Evolutionary conservation across 495 filamentous ascomycete species (phyloP).

Genomic region (Neurospora sp.): DNA sequence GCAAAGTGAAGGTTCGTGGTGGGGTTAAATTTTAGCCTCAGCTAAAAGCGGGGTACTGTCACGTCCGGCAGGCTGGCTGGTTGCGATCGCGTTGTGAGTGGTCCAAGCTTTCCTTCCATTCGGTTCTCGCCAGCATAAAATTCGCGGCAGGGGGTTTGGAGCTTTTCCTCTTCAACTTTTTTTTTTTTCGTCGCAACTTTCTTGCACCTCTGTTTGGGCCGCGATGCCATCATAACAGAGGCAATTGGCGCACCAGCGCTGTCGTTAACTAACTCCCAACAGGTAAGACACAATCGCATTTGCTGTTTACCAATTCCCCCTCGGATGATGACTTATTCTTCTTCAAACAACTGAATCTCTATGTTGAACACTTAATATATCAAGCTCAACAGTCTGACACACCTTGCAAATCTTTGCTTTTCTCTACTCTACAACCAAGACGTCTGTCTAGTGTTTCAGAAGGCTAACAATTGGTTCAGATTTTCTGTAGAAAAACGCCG

Average conservation of each 20-base stretch:
- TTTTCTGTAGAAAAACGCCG: background rate
- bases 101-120: background rate
- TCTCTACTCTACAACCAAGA: background rate
- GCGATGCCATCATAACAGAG: background rate
- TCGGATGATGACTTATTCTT: slow-evolving; percentile 39
- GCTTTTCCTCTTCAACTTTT: background rate
- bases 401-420: slow-evolving; percentile 1
- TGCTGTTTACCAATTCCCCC: background rate
- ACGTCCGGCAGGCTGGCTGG: background rate
- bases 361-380: slow-evolving; percentile 44
- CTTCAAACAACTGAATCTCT: slow-evolving; percentile 47
- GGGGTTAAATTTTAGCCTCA: slow-evolving; percentile 15
- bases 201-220: background rate
- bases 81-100: background rate
- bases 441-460: background rate
- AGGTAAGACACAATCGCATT: background rate
- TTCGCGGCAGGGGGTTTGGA: background rate
- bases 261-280: background rate
- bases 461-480: background rate
- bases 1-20: slow-evolving; percentile 6
- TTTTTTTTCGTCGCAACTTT: background rate
- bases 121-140: slow-evolving; percentile 4
- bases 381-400: slow-evolving; percentile 54
- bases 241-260: background rate
- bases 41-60: slow-evolving; percentile 1